phyloP scores from a whole-genome alignment of 2,329 filamentous ascomycete genomes.

The Plenodomus biglobosus region DNA sequence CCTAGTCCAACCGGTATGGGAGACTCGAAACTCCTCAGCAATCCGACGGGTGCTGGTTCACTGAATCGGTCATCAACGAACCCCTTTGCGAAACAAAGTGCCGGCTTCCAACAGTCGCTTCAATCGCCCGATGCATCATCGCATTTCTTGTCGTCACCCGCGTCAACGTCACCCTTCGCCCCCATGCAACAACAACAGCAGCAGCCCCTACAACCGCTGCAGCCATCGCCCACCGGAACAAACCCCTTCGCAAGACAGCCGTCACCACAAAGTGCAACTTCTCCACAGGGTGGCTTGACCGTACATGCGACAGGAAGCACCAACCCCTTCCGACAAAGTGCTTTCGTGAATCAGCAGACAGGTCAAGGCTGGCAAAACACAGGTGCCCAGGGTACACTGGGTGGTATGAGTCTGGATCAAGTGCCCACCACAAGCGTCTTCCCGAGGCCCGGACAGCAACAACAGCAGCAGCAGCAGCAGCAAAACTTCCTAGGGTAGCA shows the following conservation, averaged over 20 bases:
- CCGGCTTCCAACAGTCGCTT: constrained; percentile 31
- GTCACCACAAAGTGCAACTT: constrained; percentile 43
- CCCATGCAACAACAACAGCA: constrained; percentile 45
- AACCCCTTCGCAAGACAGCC: constrained; percentile 68
- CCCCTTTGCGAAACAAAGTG: constrained; percentile 72
- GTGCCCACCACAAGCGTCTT: constrained; percentile 82
- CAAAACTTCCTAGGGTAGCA: constrained; percentile 34
- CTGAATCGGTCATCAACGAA: constrained; percentile 72
- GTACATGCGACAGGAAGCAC: constrained; percentile 84
- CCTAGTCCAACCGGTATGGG: constrained; percentile 26
- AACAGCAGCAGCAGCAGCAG: constrained; percentile 26
- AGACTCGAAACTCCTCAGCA: constrained; percentile 36
- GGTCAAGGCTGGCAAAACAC: constrained; percentile 86
- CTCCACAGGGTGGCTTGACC: constrained; percentile 47
- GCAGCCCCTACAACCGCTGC: constrained; percentile 46
- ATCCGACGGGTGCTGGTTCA: constrained; percentile 42
- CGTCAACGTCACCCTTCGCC: constrained; percentile 39
- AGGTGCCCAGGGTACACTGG: constrained; percentile 72
- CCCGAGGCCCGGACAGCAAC: constrained; percentile 66
- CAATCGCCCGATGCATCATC: constrained; percentile 30
- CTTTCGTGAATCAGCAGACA: constrained; percentile 85
- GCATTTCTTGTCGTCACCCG: constrained; percentile 29
- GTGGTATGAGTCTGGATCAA: constrained; percentile 70
- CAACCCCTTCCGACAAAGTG: constrained; percentile 91
- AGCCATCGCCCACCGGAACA: constrained; percentile 66